Evolutionary conservation across 2,329 filamentous ascomycete species (phyloP).

Genomic region (Lizonia empirigonia): DNA sequence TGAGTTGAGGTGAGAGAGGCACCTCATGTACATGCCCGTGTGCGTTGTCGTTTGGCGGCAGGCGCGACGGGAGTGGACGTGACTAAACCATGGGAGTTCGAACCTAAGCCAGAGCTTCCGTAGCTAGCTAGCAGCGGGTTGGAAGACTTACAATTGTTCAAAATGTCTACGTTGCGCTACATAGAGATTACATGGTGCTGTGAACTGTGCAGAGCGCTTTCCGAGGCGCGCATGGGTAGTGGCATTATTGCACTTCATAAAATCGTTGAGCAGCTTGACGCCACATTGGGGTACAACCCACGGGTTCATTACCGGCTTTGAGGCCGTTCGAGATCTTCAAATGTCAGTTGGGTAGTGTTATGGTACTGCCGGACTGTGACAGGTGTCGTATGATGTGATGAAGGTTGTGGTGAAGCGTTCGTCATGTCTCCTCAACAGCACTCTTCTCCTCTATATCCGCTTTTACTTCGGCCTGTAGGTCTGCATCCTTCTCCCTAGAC

Average conservation of each 20-base stretch:
- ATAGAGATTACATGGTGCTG: background rate
- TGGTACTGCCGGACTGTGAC: background rate
- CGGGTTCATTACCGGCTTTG: background rate
- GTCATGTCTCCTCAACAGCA: background rate
- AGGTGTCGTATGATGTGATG: background rate
- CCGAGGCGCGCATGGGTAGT: background rate
- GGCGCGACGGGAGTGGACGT: background rate
- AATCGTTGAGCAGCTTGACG: background rate
- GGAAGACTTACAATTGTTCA: background rate
- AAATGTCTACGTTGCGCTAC: background rate
- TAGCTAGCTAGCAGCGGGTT: background rate
- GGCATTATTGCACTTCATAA: constrained; percentile 1
- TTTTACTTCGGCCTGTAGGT: background rate
- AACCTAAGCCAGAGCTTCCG: background rate
- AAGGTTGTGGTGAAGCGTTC: background rate
- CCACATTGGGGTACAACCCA: background rate
- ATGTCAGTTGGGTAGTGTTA: no score
- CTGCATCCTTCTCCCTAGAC: constrained; percentile 12
- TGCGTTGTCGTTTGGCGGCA: background rate
- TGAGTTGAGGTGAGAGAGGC: background rate
- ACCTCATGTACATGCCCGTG: background rate
- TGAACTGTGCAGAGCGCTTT: background rate
- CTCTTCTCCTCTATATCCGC: constrained; percentile 1
- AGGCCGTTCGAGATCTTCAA: background rate
- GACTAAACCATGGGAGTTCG: background rate